Percentiles rank a stretch among this genome's conserved stretches.
phyloP scores from a whole-genome alignment of 768 basidiomycete genomes.

The Lactifluus rugatus region DNA sequence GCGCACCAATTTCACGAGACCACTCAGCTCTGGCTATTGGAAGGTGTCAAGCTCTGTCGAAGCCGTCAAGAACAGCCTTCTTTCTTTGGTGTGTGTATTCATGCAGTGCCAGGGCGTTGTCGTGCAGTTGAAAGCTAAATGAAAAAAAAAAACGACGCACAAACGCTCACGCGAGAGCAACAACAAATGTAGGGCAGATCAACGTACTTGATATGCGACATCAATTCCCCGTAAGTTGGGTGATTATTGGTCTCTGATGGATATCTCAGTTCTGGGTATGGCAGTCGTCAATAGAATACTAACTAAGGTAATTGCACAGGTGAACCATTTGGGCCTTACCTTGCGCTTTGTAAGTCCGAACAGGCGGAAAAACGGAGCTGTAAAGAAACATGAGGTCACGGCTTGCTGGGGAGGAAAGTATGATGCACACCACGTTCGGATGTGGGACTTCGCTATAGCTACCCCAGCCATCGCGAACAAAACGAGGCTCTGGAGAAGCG shows the following conservation, averaged over 20 bases:
- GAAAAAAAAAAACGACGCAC: not conserved
- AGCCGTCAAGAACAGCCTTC: not conserved
- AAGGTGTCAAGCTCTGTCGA: constrained; percentile 12
- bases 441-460: not conserved
- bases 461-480: constrained; percentile 21
- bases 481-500: constrained; percentile 17
- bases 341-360: constrained; percentile 21
- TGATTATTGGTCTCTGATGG: not conserved
- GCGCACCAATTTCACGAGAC: constrained; percentile 10
- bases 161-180: not conserved
- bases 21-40: constrained; percentile 10
- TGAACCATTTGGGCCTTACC: constrained; percentile 21
- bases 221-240: constrained; percentile 7
- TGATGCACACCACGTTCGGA: constrained; percentile 10
- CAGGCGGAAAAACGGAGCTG: constrained; percentile 21
- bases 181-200: not conserved
- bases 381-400: not conserved
- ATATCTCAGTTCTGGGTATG: not conserved
- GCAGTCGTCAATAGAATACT: not conserved
- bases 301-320: constrained; percentile 15
- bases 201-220: constrained; percentile 17
- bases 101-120: constrained; percentile 2
- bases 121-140: constrained; percentile 4
- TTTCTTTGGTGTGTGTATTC: constrained; percentile 6
- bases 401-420: not conserved